These are phyloP conservation scores for Crepidotus variabilis DNA, from an alignment of 768 basidiomycete genomes.

Conservation along the genomic window DNA sequence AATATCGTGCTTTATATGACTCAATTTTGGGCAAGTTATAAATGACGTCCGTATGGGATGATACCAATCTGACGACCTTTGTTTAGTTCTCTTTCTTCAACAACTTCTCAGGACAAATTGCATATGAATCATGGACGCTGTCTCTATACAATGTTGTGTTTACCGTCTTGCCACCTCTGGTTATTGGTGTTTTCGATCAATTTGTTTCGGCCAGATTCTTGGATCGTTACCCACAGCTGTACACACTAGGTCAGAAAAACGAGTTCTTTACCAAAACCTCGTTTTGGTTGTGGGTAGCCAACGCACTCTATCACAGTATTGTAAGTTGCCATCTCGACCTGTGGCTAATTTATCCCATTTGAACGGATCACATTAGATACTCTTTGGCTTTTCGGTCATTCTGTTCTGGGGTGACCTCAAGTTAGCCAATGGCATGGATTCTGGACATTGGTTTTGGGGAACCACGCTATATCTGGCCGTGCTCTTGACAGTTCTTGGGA, in stretches of 20 bases:
- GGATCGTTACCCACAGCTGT: constrained; percentile 95
- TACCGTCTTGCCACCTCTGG: constrained; percentile 92
- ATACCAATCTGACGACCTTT: not conserved
- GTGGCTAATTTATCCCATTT: constrained; percentile 2
- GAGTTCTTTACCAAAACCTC: constrained; percentile 87
- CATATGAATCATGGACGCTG: constrained; percentile 98
- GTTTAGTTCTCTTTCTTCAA: constrained; percentile 97
- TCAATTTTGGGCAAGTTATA: constrained; percentile 82
- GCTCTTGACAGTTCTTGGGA: constrained; percentile 91
- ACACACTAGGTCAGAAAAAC: constrained; percentile 91
- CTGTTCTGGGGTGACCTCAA: constrained; percentile 94
- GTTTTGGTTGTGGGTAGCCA: constrained; percentile 90
- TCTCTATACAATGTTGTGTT: constrained; percentile 96
- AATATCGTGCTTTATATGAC: constrained; percentile 99
- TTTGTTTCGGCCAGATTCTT: constrained; percentile 96
- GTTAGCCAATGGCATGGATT: constrained; percentile 72
- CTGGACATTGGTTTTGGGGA: constrained; percentile 99
- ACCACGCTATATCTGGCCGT: constrained; percentile 93
- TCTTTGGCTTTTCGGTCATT: constrained; percentile 84
- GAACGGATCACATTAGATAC: constrained; percentile 44
- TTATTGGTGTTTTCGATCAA: constrained; percentile 97
- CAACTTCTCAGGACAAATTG: constrained; percentile 98
- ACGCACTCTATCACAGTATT: constrained; percentile 87
- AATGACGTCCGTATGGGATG: not conserved
- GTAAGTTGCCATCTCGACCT: constrained; percentile 41